Evolutionary conservation across 225 moss, liverwort and hornwort genomes (phyloP), one percentile per base, ranked within the genome.

Genomic region (Bryoerythrophyllum caledonicum): DNA sequence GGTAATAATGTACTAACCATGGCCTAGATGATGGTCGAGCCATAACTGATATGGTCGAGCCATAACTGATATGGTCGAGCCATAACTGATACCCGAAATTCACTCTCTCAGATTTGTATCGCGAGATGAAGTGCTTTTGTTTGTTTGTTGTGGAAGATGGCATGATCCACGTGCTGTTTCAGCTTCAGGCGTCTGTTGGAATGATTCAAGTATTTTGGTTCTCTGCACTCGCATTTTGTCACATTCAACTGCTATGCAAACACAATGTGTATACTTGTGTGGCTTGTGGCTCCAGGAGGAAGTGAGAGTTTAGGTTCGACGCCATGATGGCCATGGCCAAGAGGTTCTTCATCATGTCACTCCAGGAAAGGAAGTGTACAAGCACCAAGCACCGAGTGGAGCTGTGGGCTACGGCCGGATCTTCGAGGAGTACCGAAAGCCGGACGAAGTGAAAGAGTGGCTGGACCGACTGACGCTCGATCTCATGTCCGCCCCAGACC

Each of bases 321-420:
- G 63, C 68, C 12, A 54, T 43, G 24, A 68, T 80, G 69, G 69
- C 56, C n/a, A 69, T 80, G 80, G 46, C 68, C 0, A 14, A 25
- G 73, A 80, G 23, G 62, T 74, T 69, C 80, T 70, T 76, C 4
- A 24, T 41, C 30, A 16, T 34, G 34, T 12, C 56, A 4, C 56
- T 11, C 56, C 35, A 77, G 70, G 70, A 63, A 77, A 77, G 20
- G 69, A 35, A 63, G 70, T 70, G 38, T 77, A 26, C 62, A 51
- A 52, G 26, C 10, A 11, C 25, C 56, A 56, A 5, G 11, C 34
- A 10, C 52, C 20, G 23, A 37, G 15, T 12, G 61, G 19, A 26
- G 37, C 48, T 24, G 57, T 60, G 16, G 69, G 69, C 7, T 63
- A 62, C 49, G 69, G 77, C 14, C 57, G 61, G 15, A 35, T 70